A percentile compares a stretch with the other conserved stretches of the same genome.
Conservation (phyloP, 306 rosid species). For the apple (Malus domestica) region DNA sequence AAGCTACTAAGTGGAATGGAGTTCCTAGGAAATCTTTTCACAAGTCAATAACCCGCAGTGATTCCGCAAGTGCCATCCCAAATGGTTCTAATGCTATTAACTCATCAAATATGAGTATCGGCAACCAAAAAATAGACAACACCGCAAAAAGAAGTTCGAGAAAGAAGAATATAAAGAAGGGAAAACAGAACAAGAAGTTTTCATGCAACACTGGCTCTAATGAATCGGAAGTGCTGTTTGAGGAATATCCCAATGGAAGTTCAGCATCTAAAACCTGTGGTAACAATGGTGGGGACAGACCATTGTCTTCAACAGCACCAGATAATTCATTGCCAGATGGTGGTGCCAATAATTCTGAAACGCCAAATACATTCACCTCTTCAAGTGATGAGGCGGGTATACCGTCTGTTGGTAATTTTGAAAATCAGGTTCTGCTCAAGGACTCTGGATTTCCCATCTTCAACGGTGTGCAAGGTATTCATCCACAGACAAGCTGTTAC, state of each 20-base stretch:
- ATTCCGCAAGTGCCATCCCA: constrained; percentile 26
- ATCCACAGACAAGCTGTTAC: constrained; percentile 12
- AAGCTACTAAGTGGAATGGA: constrained; percentile 47
- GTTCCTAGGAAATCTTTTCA: constrained; percentile 33
- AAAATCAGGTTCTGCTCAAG: constrained; percentile 19
- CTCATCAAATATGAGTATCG: constrained; percentile 23
- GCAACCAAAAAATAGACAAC: constrained; percentile 29
- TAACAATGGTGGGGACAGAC: constrained; percentile 29
- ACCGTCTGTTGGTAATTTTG: constrained; percentile 23
- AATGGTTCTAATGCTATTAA: constrained; percentile 26
- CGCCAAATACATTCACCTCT: constrained; percentile 23
- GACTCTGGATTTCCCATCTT: constrained; percentile 14
- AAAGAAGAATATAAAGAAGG: constrained; percentile 51
- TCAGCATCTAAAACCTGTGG: constrained; percentile 40
- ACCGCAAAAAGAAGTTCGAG: constrained; percentile 40
- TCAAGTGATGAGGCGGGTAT: constrained; percentile 20
- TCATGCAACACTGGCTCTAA: constrained; percentile 31
- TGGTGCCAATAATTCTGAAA: constrained; percentile 21
- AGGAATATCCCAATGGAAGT: constrained; percentile 33
- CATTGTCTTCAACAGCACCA: constrained; percentile 15
- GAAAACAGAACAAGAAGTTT: constrained; percentile 43
- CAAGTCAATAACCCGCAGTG: constrained; percentile 24
- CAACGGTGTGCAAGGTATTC: constrained; percentile 22
- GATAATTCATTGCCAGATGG: constrained; percentile 30
- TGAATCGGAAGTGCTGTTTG: constrained; percentile 39